Evolutionary conservation across 2,329 filamentous ascomycete genomes (phyloP).

Genomic region (Penicillium sp.): DNA sequence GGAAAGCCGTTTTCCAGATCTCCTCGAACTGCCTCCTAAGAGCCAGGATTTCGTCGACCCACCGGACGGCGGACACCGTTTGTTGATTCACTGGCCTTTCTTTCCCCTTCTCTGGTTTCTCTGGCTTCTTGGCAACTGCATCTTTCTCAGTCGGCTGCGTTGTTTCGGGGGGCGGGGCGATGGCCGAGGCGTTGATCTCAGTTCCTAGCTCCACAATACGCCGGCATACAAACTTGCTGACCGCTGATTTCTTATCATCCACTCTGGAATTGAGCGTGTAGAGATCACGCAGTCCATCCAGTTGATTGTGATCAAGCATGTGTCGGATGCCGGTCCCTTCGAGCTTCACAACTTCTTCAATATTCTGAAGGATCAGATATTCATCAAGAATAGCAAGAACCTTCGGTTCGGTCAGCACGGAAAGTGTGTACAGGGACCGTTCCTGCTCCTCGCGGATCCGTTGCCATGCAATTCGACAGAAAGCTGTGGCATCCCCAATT

Average conservation of each 20-base stretch:
- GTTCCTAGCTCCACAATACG: slow-evolving; percentile 75
- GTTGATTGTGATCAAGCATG: slow-evolving; percentile 88
- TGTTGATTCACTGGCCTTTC: slow-evolving; percentile 67
- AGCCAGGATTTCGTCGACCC: slow-evolving; percentile 85
- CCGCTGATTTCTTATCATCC: slow-evolving; percentile 66
- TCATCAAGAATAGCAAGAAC: slow-evolving; percentile 75
- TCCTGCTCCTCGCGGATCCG: slow-evolving; percentile 77
- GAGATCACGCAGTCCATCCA: slow-evolving; percentile 74
- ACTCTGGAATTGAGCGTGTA: slow-evolving; percentile 77
- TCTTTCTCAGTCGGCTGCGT: slow-evolving; percentile 49
- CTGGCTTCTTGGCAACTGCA: slow-evolving; percentile 52
- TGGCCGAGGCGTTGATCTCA: slow-evolving; percentile 70
- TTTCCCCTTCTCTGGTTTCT: slow-evolving; percentile 46
- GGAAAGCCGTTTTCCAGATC: slow-evolving; percentile 71
- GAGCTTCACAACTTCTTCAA: slow-evolving; percentile 77
- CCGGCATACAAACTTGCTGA: slow-evolving; percentile 68
- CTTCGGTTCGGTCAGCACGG: slow-evolving; percentile 66
- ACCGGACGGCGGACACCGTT: slow-evolving; percentile 83
- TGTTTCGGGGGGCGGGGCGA: slow-evolving; percentile 51
- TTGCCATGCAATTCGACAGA: slow-evolving; percentile 71
- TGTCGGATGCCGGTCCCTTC: slow-evolving; percentile 78
- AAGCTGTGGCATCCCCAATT: slow-evolving; percentile 75
- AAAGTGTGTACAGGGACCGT: slow-evolving; percentile 78
- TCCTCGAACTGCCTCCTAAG: slow-evolving; percentile 88
- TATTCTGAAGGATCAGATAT: slow-evolving; percentile 72